Conservation (phyloP, 352 stramenopile species). For the Phytophthora sp. region DNA sequence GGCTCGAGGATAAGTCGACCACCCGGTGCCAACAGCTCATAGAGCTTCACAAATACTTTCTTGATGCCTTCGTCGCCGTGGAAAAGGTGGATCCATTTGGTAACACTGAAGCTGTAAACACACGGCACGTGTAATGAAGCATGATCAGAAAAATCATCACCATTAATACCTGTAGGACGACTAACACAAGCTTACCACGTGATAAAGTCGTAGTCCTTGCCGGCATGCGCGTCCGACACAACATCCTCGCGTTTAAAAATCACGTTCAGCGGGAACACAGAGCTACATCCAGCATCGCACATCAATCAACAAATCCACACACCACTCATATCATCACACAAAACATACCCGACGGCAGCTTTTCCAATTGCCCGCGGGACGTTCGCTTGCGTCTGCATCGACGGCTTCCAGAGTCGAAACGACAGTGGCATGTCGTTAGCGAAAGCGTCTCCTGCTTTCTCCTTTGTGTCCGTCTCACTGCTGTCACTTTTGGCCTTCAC, state of each 20-base stretch:
- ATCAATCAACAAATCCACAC: conserved; percentile 2
- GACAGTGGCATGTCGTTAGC: conserved; percentile 62
- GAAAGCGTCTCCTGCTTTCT: conserved; percentile 31
- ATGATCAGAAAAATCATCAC: neutral
- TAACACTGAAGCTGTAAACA: conserved; percentile 79
- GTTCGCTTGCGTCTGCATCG: conserved; percentile 31
- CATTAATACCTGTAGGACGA: no score
- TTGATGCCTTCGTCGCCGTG: conserved; percentile 87
- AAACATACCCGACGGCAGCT: conserved; percentile 54
- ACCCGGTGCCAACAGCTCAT: conserved; percentile 63
- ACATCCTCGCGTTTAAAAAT: conserved; percentile 86
- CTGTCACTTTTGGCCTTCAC: conserved; percentile 15
- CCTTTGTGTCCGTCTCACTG: conserved; percentile 7
- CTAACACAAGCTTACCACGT: conserved; percentile 53
- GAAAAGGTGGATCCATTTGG: conserved; percentile 93
- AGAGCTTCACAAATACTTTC: conserved; percentile 71
- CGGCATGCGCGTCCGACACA: conserved; percentile 57
- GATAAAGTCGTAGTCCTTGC: conserved; percentile 80
- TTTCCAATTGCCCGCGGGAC: conserved; percentile 60
- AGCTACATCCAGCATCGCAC: conserved; percentile 15
- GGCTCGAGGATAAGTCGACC: conserved; percentile 85
- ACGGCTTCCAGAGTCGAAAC: conserved; percentile 73
- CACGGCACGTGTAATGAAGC: no score
- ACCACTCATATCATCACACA: no score
- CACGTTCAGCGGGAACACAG: conserved; percentile 77